Evolutionary conservation across 805 yeast genomes (phyloP), one percentile per base, ranked within the genome.

Genomic region (Saccharomycopsis microspora): DNA sequence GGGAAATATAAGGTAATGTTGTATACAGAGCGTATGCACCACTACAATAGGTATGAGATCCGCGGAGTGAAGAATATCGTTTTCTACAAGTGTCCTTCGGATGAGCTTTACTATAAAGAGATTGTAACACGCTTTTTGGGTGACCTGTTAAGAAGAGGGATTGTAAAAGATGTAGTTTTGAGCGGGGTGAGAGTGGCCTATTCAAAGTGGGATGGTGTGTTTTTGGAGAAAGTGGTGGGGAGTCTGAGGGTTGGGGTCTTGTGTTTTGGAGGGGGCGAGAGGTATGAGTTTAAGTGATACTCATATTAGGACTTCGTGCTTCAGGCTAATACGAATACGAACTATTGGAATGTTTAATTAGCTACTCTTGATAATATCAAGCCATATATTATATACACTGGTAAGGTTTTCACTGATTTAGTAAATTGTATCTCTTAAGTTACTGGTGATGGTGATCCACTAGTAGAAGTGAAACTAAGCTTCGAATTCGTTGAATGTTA

Each of bases 1-100:
- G 76, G 78, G 2, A 72, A 80, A 48, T 66, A 69, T 32, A 81
- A 84, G 57, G 72, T 90, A 31, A 61, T 93, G 67, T 64, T 93
- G n/a, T 90, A 90, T 64, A 85, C 97, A 0, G 97, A 90, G 58
- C 81, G 98, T 71, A 68, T 90, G 60, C 97, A 93, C 63, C 93
- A 86, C 60, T 93, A 80, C 68, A 77, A 96, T 54, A 73, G 97
- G 45, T 89, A 75, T 62, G 89, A 85, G 49, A 70, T 93, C 45
- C 76, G 74, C 50, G 97, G 97, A 31, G 95, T 86, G 28, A 82
- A 84, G 59, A 83, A 80, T 48, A 72, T 93, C 11, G 62, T 90
- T 5, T 78, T 93, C 67, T 93, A 87, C 63, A 86, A 82, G 34
- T 71, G 85, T 27, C 97, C 98, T 9, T 69, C 80, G 10, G 88